Conservation (phyloP, 768 basidiomycete genomes). For the Serendipita indica region DNA sequence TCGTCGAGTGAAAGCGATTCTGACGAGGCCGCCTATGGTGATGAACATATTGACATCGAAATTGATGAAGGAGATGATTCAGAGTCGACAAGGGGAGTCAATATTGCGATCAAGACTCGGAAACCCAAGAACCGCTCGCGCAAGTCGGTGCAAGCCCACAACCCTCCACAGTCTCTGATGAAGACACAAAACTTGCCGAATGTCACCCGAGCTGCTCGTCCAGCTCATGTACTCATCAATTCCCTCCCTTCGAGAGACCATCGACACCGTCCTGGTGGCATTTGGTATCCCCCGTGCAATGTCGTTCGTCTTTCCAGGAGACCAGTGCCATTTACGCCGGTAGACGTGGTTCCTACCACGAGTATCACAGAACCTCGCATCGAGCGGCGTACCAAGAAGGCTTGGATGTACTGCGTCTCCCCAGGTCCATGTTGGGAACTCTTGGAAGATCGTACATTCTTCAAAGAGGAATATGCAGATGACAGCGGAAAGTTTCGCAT, state of each 20-base stretch:
- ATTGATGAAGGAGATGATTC: background rate
- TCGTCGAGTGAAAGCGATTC: background rate
- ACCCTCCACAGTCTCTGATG: too few relatives aligned
- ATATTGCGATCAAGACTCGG: too few relatives aligned
- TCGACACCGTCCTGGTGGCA: background rate
- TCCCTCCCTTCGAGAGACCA: background rate
- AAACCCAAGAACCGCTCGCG: too few relatives aligned
- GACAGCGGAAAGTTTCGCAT: too few relatives aligned
- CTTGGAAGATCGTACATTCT: slow-evolving; percentile 64
- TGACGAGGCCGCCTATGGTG: background rate
- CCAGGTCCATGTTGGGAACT: slow-evolving; percentile 68
- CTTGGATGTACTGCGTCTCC: slow-evolving; percentile 63
- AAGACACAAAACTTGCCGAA: background rate
- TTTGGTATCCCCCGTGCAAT: background rate
- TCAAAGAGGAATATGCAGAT: slow-evolving; percentile 34
- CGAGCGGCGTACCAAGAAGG: slow-evolving; percentile 44
- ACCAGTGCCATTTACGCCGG: slow-evolving; percentile 37
- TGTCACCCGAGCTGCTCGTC: background rate
- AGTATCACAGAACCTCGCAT: slow-evolving; percentile 36
- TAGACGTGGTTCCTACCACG: slow-evolving; percentile 32
- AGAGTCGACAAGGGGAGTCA: background rate
- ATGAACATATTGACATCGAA: too few relatives aligned
- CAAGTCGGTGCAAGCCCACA: too few relatives aligned
- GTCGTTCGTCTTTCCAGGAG: slow-evolving; percentile 1
- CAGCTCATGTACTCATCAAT: background rate